Base-by-base conservation (phyloP, 2,329 filamentous ascomycete species). In the Aspergillus sp. region DNA sequence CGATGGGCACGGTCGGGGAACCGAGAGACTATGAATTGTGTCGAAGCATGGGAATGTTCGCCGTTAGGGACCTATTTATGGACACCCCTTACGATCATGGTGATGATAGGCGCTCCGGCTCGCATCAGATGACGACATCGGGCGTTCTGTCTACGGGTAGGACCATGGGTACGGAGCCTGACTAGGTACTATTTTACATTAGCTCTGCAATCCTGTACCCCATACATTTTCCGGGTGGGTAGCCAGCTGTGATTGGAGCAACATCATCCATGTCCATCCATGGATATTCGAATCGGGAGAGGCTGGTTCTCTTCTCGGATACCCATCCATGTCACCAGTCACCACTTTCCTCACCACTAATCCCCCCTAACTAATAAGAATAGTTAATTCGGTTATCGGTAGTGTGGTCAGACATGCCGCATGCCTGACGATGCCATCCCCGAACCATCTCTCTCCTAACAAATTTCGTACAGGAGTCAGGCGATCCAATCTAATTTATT, bases 31-130 rank as follows among this genome's bases (percentile, higher is more conserved):
- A 32, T 32, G 15, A 32, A 50, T 8, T 10, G 25, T 30, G 47
- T 27, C 47, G 25, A 50, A 50, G 47, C 23, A 25, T 49, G 23
- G 44, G 44, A 49, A 17, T 50, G 47, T 17, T 17, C 47, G 47
- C 47, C 47, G 47, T 50, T 50, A 50, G 47, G 47, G 25, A 30
- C 47, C 47, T 50, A 50, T 50, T 50, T 50, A 50, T 50, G 47
- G 47, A 30, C 47, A 50, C 47, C 47, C 47, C 47, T 50, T 50
- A 50, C 21, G 44, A 25, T 49, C 23, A 30, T 27, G 44, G 44
- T 30, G 44, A 49, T 49, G 44, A 27, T 49, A 27, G 44, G 25
- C 47, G 25, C 13, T 19, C 25, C 47, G 23, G 25, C 15, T 32
- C 25, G 25, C 47, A 50, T 25, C 25, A 30, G 47, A 32, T 50